A percentile compares a stretch with the other conserved stretches of the same genome.
These are phyloP conservation scores for Phialophora verrucosa DNA, from an alignment of 2,329 filamentous ascomycete species.

Conservation along the genomic window DNA sequence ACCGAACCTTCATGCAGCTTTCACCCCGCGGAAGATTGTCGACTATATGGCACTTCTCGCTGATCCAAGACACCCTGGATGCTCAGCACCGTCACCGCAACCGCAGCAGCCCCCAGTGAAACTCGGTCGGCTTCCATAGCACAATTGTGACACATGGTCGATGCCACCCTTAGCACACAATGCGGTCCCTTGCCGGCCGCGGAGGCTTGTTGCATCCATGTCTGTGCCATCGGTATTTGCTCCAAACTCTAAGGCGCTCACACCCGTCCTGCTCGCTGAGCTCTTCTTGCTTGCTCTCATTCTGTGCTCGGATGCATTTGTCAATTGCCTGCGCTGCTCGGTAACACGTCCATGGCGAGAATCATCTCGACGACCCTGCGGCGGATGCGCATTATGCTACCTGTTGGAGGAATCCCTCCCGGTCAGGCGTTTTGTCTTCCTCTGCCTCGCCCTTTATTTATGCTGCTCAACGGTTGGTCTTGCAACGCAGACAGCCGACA, in stretches of 20 bases:
- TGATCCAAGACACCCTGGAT: not conserved
- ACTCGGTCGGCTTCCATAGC: not conserved
- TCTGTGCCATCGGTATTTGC: not conserved
- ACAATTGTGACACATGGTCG: not conserved
- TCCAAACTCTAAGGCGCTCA: not conserved
- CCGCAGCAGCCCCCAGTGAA: not conserved
- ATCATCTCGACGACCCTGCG: not conserved
- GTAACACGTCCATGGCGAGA: not conserved
- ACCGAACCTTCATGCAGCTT: not conserved
- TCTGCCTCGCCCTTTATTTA: not conserved
- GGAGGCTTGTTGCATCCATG: conserved; percentile 13
- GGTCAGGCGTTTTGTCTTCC: not conserved
- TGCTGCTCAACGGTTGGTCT: not conserved
- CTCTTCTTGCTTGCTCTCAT: not conserved
- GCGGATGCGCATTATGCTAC: not conserved
- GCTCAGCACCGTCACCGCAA: not conserved
- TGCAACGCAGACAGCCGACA: not conserved
- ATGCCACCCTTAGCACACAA: not conserved
- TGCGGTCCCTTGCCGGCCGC: conserved; percentile 5
- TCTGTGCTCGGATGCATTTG: conserved; percentile 1
- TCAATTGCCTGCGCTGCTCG: not conserved
- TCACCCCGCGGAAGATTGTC: not conserved
- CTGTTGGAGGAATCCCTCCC: not conserved
- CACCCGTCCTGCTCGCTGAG: not conserved
- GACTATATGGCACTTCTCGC: not conserved